A percentile compares a stretch with the other conserved stretches of the same genome.
These are phyloP conservation scores for Capronia americana DNA, from an alignment of 2,329 filamentous ascomycete species.

Conservation along the genomic window DNA sequence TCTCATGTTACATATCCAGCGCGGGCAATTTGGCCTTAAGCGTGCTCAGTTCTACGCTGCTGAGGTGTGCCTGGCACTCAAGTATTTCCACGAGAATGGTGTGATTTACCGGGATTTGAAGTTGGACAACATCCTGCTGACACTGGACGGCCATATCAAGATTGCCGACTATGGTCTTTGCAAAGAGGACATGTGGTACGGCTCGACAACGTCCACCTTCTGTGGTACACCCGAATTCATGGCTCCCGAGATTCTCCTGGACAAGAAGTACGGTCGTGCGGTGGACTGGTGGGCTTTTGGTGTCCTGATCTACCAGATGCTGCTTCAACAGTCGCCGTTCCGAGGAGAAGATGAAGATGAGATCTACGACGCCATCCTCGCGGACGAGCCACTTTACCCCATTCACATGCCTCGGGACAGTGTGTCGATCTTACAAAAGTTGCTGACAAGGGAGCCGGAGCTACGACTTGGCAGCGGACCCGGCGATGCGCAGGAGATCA, in stretches of 20 bases:
- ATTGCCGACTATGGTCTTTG: conserved; percentile 98
- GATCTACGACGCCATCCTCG: conserved; percentile 97
- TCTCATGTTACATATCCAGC: conserved; percentile 98
- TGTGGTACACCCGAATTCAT: conserved; percentile 99
- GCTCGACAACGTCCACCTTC: conserved; percentile 94
- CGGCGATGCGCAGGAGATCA: conserved; percentile 96
- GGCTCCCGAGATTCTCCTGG: conserved; percentile 97
- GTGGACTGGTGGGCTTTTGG: conserved; percentile 99
- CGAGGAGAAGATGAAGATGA: conserved; percentile 98
- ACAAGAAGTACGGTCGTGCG: conserved; percentile 97
- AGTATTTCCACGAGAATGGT: conserved; percentile 99
- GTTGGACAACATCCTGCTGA: conserved; percentile 88
- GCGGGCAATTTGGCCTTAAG: conserved; percentile 93
- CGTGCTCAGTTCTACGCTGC: conserved; percentile 98
- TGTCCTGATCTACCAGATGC: conserved; percentile 99
- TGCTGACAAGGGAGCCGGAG: conserved; percentile 93
- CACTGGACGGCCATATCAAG: conserved; percentile 96
- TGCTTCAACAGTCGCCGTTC: conserved; percentile 98
- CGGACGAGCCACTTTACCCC: conserved; percentile 95
- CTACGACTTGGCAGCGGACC: conserved; percentile 90
- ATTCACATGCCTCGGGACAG: conserved; percentile 99
- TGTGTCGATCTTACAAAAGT: conserved; percentile 95
- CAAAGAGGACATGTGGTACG: conserved; percentile 99
- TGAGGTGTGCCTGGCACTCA: conserved; percentile 94
- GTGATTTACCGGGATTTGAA: conserved; percentile 92